Base-by-base conservation (phyloP, 179 eudicot species). In the Corrigiola litoralis region DNA sequence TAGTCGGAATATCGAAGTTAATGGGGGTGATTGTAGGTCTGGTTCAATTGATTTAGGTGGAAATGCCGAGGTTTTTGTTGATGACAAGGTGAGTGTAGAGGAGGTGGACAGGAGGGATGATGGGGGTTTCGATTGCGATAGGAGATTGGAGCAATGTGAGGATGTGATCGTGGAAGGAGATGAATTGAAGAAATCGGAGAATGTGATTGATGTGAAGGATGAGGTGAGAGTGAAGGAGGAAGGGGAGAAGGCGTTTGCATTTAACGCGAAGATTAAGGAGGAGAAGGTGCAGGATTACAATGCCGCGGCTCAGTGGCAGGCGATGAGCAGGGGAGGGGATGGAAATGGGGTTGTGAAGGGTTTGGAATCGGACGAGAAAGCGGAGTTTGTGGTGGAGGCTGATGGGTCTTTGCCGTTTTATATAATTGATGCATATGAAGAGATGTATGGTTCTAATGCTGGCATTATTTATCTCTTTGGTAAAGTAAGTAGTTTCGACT, bases 381-480 rank as follows among this genome's bases (percentile, higher is more conserved):
- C 68, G 12, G 92, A 83, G 59, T 88, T 94, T 68, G 83, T 61
- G 48, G 57, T 90, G 74, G 91, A 94, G 41, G 38, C 70, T 11
- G 85, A 90, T 70, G 99, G 99, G 27, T 90, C 96, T 28, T 69
- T 94, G 73, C 96, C 87, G 16, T 90, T 94, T 58, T 86, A 84
- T 56, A 80, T 94, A 48, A 76, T 94, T 63, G 99, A 94, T 75
- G 97, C 96, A 5, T 70, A 90, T 42, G 99, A 94, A 67, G 95
- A 94, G 74, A 37, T 63, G 25, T 82, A 78, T 65, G 92, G 90
- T 60, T 72, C 75, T 59, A 94, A 94, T 74, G 70, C 76, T 36
- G 99, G 97, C 57, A 86, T 77, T 45, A 23, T 94, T 18, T 94
- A 86, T 84, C 82, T 94, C 23, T 94, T 94, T 72, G 99, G 99